These are phyloP conservation scores for Hibiscus mutabilis DNA, from an alignment of 345 rosid genomes.

Conservation along the genomic window DNA sequence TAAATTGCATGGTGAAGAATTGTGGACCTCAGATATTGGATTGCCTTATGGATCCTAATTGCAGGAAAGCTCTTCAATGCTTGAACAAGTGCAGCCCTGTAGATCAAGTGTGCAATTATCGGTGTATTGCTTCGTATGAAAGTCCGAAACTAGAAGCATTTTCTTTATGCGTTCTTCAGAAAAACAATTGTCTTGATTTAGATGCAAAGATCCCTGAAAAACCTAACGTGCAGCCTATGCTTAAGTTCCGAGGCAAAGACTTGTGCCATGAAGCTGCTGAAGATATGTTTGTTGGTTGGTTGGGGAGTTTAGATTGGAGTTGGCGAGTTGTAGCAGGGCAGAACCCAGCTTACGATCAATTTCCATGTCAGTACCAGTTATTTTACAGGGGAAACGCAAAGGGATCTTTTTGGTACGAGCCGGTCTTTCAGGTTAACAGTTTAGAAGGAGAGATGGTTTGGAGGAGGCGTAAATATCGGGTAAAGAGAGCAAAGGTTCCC, in stretches of 20 bases:
- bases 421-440: slow-evolving; percentile 76
- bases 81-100: slow-evolving; percentile 85
- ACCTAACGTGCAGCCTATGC: slow-evolving; percentile 66
- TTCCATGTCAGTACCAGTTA: slow-evolving; percentile 90
- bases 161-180: slow-evolving; percentile 80
- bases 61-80: slow-evolving; percentile 91
- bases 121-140: slow-evolving; percentile 94
- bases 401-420: slow-evolving; percentile 92
- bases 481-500: slow-evolving; percentile 57
- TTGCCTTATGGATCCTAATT: slow-evolving; percentile 76
- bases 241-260: slow-evolving; percentile 47
- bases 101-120: slow-evolving; percentile 86
- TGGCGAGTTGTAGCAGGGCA: slow-evolving; percentile 95
- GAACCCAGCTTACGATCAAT: slow-evolving; percentile 94
- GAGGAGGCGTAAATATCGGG: slow-evolving; percentile 85
- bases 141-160: slow-evolving; percentile 78
- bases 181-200: slow-evolving; percentile 71
- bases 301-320: slow-evolving; percentile 75
- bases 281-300: slow-evolving; percentile 90
- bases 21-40: slow-evolving; percentile 80
- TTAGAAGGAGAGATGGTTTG: slow-evolving; percentile 69
- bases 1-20: slow-evolving; percentile 76
- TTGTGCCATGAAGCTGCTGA: slow-evolving; percentile 65
- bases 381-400: slow-evolving; percentile 89
- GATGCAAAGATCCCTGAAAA: slow-evolving; percentile 74